Evolutionary conservation across 192 early-diverging fungal species (phyloP), one percentile per base, ranked within the genome.

Genomic region (Linnemannia schmuckeri): DNA sequence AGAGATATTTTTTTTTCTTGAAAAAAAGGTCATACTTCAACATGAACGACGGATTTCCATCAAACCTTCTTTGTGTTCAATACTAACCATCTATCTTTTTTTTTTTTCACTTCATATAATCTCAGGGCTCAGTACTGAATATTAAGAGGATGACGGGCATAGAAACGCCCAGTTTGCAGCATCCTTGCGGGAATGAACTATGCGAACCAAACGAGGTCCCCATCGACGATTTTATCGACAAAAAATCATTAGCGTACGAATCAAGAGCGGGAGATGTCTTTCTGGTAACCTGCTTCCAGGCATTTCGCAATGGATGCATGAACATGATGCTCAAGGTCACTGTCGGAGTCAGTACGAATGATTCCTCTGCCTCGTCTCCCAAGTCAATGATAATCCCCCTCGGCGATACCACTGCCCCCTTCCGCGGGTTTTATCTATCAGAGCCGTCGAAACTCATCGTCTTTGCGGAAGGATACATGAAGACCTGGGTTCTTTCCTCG

Each of bases 381-480:
- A 75, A 54, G n/a, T 55, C 47, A 6, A 75, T 75, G 49, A 24
- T 42, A 0, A 30, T 75, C 17, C 74, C 74, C 6, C n/a, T 75
- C 5, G 74, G 74, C 17, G 27, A 35, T 17, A 55, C 15, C 18
- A 4, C 54, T 0, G 13, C 41, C 33, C 5, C 0, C 0, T 38
- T 55, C 27, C 27, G 12, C 17, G 49, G 30, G 6, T 42, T 68
- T 40, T 76, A 57, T 27, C 1, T 76, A 1, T 41, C 75, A 1
- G 9, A 12, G 69, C 33, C 77, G 4, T 79, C 77, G 20, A 66
- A 79, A 37, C 70, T 79, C 30, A 35, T 46, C 24, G 7, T 79
- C 10, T 37, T 79, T n/a, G 37, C 70, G 7, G 46, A 54, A 3
- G 46, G 35, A 4, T 79, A 72, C 40, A 24, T 79, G 12, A 47